Evolutionary conservation across 2,329 filamentous ascomycete species (phyloP).

Genomic region (Botrytis galanthina): DNA sequence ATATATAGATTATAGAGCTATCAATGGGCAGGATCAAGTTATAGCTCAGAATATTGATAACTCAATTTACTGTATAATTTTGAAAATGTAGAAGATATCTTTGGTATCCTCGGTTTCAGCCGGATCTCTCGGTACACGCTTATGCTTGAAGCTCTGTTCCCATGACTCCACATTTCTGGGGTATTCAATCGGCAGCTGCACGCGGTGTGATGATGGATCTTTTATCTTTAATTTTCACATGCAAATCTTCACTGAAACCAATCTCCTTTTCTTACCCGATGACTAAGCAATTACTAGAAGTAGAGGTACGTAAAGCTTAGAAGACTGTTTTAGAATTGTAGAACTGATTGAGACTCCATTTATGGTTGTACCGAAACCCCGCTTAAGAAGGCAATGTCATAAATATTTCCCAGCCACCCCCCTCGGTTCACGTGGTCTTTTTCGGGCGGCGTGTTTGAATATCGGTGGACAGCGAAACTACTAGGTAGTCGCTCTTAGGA

Average conservation of each 20-base stretch:
- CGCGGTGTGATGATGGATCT: conserved; percentile 6
- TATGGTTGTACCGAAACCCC: background rate
- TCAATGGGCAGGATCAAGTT: too few species aligned
- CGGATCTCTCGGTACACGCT: background rate
- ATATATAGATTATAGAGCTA: too few species aligned
- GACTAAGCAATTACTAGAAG: background rate
- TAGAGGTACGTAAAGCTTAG: too few species aligned
- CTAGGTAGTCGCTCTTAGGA: background rate
- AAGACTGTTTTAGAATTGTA: too few species aligned
- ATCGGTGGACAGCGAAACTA: background rate
- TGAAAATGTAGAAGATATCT: too few species aligned
- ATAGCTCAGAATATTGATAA: too few species aligned
- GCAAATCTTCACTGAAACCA: conserved; percentile 1
- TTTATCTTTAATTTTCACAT: conserved; percentile 4
- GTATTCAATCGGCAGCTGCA: conserved; percentile 1
- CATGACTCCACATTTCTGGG: conserved; percentile 21
- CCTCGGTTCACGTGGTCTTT: background rate
- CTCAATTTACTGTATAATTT: too few species aligned
- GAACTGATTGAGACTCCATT: background rate
- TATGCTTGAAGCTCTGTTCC: conserved; percentile 3
- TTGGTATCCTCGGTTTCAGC: too few species aligned
- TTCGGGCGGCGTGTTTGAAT: fast-evolving
- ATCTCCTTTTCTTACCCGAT: background rate
- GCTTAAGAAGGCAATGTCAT: background rate
- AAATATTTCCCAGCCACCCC: background rate